Percentiles rank a stretch among this genome's conserved stretches.
Conservation (phyloP, 176 grass and related monocot species). For the Zizania latifolia region DNA sequence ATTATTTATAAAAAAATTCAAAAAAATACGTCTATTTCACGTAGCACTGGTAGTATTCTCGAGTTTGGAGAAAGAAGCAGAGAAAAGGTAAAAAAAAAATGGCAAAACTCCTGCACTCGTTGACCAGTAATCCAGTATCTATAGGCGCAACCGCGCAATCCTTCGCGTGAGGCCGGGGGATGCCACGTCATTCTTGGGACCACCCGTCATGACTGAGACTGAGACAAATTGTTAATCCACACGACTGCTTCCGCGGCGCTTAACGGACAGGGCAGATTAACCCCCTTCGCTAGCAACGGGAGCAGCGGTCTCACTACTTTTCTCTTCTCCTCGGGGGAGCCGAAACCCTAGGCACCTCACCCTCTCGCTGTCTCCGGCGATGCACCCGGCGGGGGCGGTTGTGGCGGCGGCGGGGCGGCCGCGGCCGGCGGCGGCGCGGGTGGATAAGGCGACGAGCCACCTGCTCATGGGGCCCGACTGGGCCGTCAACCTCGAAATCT, state of each 20-base stretch:
- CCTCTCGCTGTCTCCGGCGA: background rate
- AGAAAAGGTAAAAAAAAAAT: background rate
- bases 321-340: background rate
- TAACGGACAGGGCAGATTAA: slow-evolving; percentile 14
- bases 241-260: background rate
- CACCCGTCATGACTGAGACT: background rate
- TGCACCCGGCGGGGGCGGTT: slow-evolving; percentile 38
- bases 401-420: slow-evolving; percentile 12
- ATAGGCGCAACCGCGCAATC: too few relatives aligned
- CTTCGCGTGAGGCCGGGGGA: background rate
- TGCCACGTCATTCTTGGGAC: background rate
- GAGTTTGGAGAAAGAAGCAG: background rate
- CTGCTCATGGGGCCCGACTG: slow-evolving; percentile 84
- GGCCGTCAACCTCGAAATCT: slow-evolving; percentile 89
- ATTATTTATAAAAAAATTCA: too few relatives aligned
- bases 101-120: background rate
- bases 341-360: slow-evolving; percentile 37
- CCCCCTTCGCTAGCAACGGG: slow-evolving; percentile 2
- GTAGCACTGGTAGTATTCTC: too few relatives aligned
- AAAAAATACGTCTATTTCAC: too few relatives aligned
- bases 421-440: slow-evolving; percentile 42
- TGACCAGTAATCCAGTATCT: background rate
- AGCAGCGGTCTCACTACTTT: background rate
- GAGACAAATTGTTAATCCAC: background rate
- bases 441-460: slow-evolving; percentile 87